Evolutionary conservation across 108 stramenopile genomes (phyloP).

Genomic region (Nitzschia palea): DNA sequence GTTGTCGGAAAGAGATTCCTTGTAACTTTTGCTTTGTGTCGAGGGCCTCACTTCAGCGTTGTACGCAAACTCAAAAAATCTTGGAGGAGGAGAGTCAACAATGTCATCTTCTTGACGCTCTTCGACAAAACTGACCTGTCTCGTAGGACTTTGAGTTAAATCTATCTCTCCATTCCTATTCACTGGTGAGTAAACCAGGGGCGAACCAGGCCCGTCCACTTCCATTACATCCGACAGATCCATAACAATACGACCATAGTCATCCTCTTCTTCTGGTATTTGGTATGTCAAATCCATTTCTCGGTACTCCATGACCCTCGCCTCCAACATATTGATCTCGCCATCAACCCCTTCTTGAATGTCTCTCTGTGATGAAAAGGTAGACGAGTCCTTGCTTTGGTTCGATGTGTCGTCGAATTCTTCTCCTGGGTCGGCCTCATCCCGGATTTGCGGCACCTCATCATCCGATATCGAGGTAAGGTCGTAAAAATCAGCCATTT

Average conservation of each 20-base stretch:
- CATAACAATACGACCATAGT: constrained; percentile 12
- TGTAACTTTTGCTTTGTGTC: too few relatives aligned
- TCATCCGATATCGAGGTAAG: constrained; percentile 26
- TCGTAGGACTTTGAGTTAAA: too few relatives aligned
- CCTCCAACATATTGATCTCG: not conserved
- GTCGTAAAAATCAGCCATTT: constrained; percentile 25
- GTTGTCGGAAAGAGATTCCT: too few relatives aligned
- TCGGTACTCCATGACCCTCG: not conserved
- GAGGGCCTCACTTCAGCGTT: too few relatives aligned
- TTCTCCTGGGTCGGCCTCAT: not conserved
- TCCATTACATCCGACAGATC: constrained; percentile 24
- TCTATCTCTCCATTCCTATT: not conserved
- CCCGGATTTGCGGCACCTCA: not conserved
- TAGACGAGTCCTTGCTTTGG: constrained; percentile 9
- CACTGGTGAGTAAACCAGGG: constrained; percentile 24
- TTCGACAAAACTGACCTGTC: too few relatives aligned
- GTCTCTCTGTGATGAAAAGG: constrained; percentile 7
- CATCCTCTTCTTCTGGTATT: constrained; percentile 25
- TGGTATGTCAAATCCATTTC: not conserved
- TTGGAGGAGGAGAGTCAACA: constrained; percentile 1
- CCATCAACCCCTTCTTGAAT: not conserved
- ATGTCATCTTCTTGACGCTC: constrained; percentile 4
- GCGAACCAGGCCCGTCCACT: constrained; percentile 29
- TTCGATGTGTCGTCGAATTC: not conserved
- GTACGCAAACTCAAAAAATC: too few relatives aligned